A percentile compares a stretch with the other conserved stretches of the same genome.
These are phyloP conservation scores for Senna siamea DNA, from an alignment of 306 rosid genomes.

Conservation along the genomic window DNA sequence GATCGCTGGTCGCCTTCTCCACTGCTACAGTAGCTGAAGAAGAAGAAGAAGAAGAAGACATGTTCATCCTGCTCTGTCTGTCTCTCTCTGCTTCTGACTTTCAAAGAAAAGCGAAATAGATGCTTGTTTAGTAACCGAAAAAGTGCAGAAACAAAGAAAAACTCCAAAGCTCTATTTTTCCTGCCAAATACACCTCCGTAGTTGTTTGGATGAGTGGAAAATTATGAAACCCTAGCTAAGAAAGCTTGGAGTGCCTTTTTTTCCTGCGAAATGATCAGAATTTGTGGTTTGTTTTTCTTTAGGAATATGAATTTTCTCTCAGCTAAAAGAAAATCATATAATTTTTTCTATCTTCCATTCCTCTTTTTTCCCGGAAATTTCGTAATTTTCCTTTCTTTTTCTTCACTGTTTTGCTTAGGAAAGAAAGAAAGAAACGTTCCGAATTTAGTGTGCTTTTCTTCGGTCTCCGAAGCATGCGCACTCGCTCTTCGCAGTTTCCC, in stretches of 20 bases:
- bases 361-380: conserved; percentile 47
- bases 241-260: not conserved
- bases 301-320: conserved; percentile 33
- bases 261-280: conserved; percentile 31
- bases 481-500: not conserved
- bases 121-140: conserved; percentile 27
- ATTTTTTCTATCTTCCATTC: conserved; percentile 24
- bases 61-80: conserved; percentile 32
- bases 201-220: conserved; percentile 37
- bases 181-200: conserved; percentile 27
- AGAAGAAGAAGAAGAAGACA: conserved; percentile 58
- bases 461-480: conserved; percentile 40
- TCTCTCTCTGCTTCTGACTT: conserved; percentile 38
- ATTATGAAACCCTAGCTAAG: conserved; percentile 55
- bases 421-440: conserved; percentile 13
- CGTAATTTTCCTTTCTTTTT: conserved; percentile 41
- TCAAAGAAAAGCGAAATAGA: conserved; percentile 30
- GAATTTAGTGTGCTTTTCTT: conserved; percentile 36
- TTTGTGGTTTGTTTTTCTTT: conserved; percentile 32
- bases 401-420: conserved; percentile 5
- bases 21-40: conserved; percentile 94
- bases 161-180: conserved; percentile 1
- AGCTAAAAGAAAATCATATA: conserved; percentile 32
- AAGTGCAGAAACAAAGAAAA: conserved; percentile 24
- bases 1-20: conserved; percentile 99